Percentiles rank a stretch among this genome's conserved stretches.
Conservation (phyloP, 2,329 filamentous ascomycete genomes). For the Thielaviopsis punctulata region DNA sequence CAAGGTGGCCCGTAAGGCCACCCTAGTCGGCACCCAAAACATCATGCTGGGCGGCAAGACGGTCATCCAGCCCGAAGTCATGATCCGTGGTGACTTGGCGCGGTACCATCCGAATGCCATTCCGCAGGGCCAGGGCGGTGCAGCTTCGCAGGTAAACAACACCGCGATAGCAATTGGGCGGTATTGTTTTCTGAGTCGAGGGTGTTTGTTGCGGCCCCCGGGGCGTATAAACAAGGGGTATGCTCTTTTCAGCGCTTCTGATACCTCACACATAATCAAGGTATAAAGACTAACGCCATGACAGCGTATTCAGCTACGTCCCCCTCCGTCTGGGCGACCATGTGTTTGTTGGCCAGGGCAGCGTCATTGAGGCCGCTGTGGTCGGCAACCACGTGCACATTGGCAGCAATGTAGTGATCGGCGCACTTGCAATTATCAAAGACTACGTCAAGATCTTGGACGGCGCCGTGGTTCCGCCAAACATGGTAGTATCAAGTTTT, state of each 20-base stretch:
- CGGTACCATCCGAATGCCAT: constrained; percentile 33
- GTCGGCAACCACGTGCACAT: constrained; percentile 79
- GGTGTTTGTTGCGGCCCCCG: constrained; percentile 65
- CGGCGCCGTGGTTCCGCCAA: constrained; percentile 63
- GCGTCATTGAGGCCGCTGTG: constrained; percentile 65
- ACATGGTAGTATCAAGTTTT: constrained; percentile 86
- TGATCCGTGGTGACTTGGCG: constrained; percentile 79
- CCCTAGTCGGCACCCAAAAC: constrained; percentile 88
- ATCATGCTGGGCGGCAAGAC: constrained; percentile 95
- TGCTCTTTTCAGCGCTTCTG: constrained; percentile 10
- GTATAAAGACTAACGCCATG: not conserved
- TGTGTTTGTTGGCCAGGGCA: constrained; percentile 65
- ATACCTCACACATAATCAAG: too few species aligned
- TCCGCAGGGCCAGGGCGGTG: constrained; percentile 17
- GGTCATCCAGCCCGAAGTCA: constrained; percentile 86
- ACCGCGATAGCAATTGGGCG: constrained; percentile 74
- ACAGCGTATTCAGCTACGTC: constrained; percentile 54
- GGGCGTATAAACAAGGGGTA: constrained; percentile 63
- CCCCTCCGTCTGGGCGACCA: constrained; percentile 89
- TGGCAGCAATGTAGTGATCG: constrained; percentile 57
- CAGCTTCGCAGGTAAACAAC: constrained; percentile 27
- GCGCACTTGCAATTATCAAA: constrained; percentile 80
- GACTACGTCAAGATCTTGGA: constrained; percentile 83
- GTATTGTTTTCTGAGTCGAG: constrained; percentile 74
- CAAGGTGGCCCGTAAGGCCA: constrained; percentile 85